Evolutionary conservation across 331 rosid genomes (phyloP), one percentile per base, ranked within the genome.

Genomic region (Pyracantha coccinea): DNA sequence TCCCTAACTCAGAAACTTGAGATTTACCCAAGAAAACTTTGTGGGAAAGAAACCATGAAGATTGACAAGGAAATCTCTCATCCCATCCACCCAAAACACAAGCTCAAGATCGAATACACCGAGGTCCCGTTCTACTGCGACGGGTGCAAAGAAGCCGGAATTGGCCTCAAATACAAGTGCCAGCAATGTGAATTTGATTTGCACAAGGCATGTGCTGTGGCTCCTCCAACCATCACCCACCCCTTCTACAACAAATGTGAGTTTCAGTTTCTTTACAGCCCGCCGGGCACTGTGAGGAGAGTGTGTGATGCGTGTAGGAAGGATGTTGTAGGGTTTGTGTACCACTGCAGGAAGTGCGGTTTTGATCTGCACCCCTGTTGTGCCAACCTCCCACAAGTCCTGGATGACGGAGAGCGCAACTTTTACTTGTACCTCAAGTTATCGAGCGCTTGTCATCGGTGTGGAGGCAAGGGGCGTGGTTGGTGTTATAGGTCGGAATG

Each of bases 281-380:
- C 91, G 2, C 91, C 91, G 0, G 89, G 89, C 1, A 25, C 66
- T 24, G 19, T 64, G 12, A 64, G 61, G 73, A 77, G 91, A 67
- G 67, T 45, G 15, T 87, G 91, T 12, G 89, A 87, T 27, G 89
- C 81, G 0, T 87, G 91, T 66, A 68, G 86, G 72, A 80, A 75
- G 8, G 78, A 83, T 5, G 86, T 85, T 45, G 20, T 54, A 24
- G 91, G 87, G 23, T 84, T 87, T 44, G 87, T 85, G 47, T 83
- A 85, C 81, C 84, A 87, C 69, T 85, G 89, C 86, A 61, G 66
- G 57, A 29, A 76, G 64, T 83, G 87, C 5, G 89, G 65, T 4
- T 83, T 87, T 19, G 91, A 87, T 76, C 82, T 87, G 2, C 91
- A 87, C 72, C 91, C 91, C 35, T 82, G 87, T 64, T 87, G 89